Evolutionary conservation across 2,329 filamentous ascomycete species (phyloP).

Genomic region (Nemania abortiva): DNA sequence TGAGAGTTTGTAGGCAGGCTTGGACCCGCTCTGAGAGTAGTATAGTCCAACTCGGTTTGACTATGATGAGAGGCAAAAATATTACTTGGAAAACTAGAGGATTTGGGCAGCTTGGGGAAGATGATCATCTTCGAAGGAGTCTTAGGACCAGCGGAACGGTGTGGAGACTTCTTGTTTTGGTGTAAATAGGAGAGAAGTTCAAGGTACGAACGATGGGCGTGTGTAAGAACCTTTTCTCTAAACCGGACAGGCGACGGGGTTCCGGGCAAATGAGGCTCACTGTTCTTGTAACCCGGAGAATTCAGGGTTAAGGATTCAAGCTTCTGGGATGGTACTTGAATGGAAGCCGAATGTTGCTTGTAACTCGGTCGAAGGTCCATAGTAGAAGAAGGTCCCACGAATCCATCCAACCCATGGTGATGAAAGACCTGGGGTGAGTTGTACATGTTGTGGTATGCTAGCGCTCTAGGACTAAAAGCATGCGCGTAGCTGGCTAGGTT

Average conservation of each 20-base stretch:
- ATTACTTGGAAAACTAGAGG: constrained; percentile 38
- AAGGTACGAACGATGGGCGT: constrained; percentile 79
- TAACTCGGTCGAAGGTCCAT: constrained; percentile 58
- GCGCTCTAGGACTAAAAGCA: constrained; percentile 48
- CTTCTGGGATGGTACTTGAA: constrained; percentile 50
- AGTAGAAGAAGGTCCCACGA: constrained; percentile 35
- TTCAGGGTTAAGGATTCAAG: constrained; percentile 53
- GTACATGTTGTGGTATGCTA: constrained; percentile 53
- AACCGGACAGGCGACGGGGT: constrained; percentile 59
- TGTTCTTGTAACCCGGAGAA: constrained; percentile 41
- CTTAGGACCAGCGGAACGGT: constrained; percentile 55
- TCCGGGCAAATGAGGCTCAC: constrained; percentile 42
- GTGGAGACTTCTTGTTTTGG: constrained; percentile 64
- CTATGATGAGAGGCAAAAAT: constrained; percentile 39
- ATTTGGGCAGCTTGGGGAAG: constrained; percentile 65
- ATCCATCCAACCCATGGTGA: constrained; percentile 48
- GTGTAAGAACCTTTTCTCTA: constrained; percentile 75
- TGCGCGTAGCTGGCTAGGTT: constrained; percentile 52
- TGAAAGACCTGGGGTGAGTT: constrained; percentile 36
- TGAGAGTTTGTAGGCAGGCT: constrained; percentile 34
- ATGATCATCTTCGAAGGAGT: constrained; percentile 63
- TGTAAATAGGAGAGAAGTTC: constrained; percentile 76
- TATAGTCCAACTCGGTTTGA: constrained; percentile 33
- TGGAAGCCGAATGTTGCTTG: constrained; percentile 38
- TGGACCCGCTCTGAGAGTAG: constrained; percentile 32